Percentiles rank a stretch among this genome's conserved stretches.
Conservation (phyloP, 1,284 basidiomycete genomes). For the Ceratobasidium sp. region DNA sequence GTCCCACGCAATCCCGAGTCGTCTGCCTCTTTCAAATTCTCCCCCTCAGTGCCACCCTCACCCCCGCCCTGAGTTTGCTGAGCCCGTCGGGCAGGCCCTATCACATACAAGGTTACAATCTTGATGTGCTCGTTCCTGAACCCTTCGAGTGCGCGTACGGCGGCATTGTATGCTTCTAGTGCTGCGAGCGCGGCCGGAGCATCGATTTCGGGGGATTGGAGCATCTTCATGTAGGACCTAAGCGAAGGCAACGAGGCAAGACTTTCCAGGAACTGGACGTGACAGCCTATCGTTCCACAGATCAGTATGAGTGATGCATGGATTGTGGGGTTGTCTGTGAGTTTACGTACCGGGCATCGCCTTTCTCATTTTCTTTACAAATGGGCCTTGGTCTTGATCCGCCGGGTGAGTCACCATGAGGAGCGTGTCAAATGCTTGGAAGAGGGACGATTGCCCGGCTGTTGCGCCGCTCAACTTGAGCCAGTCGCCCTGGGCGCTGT, state of each 20-base stretch:
- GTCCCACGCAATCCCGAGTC: conserved; percentile 18
- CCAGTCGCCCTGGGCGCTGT: conserved; percentile 19
- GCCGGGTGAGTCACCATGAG: conserved; percentile 9
- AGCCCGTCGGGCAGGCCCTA: conserved; percentile 20
- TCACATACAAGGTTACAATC: conserved; percentile 25
- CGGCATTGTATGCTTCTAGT: conserved; percentile 7
- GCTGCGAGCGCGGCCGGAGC: neutral
- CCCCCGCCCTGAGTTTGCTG: neutral
- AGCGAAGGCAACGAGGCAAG: conserved; percentile 12
- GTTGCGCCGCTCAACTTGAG: conserved; percentile 27
- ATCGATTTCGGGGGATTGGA: conserved; percentile 1
- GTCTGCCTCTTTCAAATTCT: conserved; percentile 1
- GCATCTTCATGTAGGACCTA: neutral
- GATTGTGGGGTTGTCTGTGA: neutral
- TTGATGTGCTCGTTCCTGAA: conserved; percentile 29
- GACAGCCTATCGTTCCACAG: neutral
- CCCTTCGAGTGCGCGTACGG: conserved; percentile 2
- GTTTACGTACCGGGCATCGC: conserved; percentile 12
- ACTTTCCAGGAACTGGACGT: conserved; percentile 17
- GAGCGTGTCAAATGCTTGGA: conserved; percentile 23
- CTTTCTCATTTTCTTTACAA: conserved; percentile 20
- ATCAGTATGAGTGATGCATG: neutral
- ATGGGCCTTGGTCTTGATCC: neutral
- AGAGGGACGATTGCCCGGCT: conserved; percentile 24
- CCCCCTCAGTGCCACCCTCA: too few species aligned